Evolutionary conservation across 2,329 filamentous ascomycete genomes (phyloP).

Genomic region (Colletotrichum godetiae): DNA sequence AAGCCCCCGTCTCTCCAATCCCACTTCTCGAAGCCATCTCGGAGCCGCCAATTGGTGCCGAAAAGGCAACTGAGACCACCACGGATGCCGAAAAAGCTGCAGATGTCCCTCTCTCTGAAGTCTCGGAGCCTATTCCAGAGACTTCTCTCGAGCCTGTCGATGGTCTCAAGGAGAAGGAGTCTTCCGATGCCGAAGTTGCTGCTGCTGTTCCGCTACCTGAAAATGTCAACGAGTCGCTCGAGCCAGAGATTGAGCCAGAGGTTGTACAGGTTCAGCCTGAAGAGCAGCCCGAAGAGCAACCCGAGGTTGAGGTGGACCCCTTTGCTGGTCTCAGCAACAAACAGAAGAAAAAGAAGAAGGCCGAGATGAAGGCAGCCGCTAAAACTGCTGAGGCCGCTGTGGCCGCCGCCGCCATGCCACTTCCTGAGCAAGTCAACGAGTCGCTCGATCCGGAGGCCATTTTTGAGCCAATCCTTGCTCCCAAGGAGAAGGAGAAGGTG

Average conservation of each 20-base stretch:
- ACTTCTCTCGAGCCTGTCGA: background rate
- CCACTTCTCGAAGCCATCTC: background rate
- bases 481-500: background rate
- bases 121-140: background rate
- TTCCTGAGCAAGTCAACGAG: background rate
- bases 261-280: background rate
- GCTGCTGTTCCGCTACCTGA: background rate
- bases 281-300: background rate
- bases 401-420: no score
- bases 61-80: background rate
- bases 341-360: background rate
- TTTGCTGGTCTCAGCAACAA: background rate
- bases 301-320: constrained; percentile 37
- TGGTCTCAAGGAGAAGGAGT: background rate
- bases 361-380: background rate
- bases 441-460: background rate
- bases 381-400: background rate
- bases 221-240: background rate
- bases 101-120: background rate
- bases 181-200: background rate
- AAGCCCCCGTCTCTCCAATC: constrained; percentile 1
- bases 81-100: background rate
- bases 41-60: background rate
- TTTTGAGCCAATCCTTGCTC: background rate
- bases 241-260: background rate